Base-by-base conservation (phyloP, 257 asterid species). In the Thymus mandschuricus region DNA sequence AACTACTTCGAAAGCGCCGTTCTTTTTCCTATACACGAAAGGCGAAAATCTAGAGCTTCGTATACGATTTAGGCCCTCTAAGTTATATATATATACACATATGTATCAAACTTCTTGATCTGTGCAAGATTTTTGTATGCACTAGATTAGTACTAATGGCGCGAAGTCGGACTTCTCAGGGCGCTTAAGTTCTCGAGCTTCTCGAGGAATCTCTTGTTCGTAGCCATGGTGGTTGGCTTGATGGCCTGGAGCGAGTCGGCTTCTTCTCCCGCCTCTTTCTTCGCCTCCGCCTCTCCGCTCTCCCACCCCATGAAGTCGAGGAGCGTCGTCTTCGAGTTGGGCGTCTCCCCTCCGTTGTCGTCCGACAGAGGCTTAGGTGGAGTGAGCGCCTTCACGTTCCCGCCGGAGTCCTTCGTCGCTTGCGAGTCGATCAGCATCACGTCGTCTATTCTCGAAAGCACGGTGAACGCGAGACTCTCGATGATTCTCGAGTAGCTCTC, bases 131-230 rank as follows among this genome's bases (percentile, higher is more conserved):
- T 51, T 51, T 48, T 49, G 21, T 75, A 59, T 57, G 66, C 76
- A 57, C 6, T 38, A 48, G 34, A 13, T 54, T 21, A 35, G 13
- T 45, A 51, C 82, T 79, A 90, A 80, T 89, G 97, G 43, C 97
- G 88, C 7, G 96, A 85, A 4, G 95, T 81, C 21, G 98, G 98
- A 81, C 97, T 92, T 78, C 91, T 84, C 31, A 74, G 34, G 58
- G 89, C 89, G 8, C 92, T 96, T 63, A 86, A 74, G 74, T 62
- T 80, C 82, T 89, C 98, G 57, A 93, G 88, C 68, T 75, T 75
- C 60, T 82, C 87, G 15, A 82, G 81, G 85, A 84, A 21, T 79
- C 68, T 86, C 83, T 74, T 87, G 87, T 78, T 80, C 35, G 88
- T 79, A 60, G 70, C 71, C 55, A 86, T 27, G 66, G 59, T 70